Base-by-base conservation (phyloP, 805 yeast genomes). In the Spathaspora arborariae region DNA sequence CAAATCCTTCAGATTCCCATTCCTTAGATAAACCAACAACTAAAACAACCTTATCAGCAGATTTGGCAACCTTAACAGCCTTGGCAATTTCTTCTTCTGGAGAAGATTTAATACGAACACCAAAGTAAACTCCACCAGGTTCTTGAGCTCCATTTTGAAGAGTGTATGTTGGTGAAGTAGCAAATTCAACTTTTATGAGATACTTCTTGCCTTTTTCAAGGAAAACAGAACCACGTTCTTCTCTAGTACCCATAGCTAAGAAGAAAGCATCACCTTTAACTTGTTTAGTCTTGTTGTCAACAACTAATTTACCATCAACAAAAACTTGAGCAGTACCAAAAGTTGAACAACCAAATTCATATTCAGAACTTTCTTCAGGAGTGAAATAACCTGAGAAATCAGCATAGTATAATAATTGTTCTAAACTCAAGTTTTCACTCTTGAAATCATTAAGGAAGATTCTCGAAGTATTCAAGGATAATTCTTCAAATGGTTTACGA, bases 1-100 rank as follows among this genome's bases (percentile, higher is more conserved):
- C 87, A 51, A 66, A 73, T 35, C 85, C 84, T 59, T 82, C 86
- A 20, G 78, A 64, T 58, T 82, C 86, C 75, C 79, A 80, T 36
- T 79, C 84, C 22, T 63, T 63, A 51, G 76, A 72, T 48, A 79
- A 65, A 27, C 87, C 86, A 45, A 76, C 64, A 45, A 70, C 60
- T 40, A 81, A 54, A 16, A 81, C 59, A 18, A 79, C 84, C 56
- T 78, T 79, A 51, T 81, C 85, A 19, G 62, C 80, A 1, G 56
- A 33, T 51, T 69, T 67, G 35, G 87, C 86, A 34, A 75, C 47
- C 10, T 63, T 72, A 13, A 68, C 78, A 8, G 86, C 84, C 45
- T 56, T 54, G 10, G 47, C 35, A 40, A 65, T 56, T 40, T 61
- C 64, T 6, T 47, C 55, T 46, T 60, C 56, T 6, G 56, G 52